These are phyloP conservation scores for Gillenia trifoliata DNA, from an alignment of 306 rosid species.

Conservation along the genomic window DNA sequence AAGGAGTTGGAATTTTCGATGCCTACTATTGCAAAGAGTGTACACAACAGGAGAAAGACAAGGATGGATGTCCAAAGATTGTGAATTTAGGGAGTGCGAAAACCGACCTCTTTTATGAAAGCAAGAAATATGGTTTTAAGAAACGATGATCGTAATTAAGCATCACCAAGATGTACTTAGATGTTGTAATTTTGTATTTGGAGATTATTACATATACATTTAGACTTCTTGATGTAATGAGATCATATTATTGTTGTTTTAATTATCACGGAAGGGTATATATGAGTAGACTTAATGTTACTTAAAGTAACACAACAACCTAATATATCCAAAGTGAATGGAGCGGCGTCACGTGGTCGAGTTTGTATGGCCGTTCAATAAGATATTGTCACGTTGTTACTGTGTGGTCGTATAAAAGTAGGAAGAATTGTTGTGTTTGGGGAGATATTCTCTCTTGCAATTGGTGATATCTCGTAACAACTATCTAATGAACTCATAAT, in stretches of 20 bases:
- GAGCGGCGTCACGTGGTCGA: background rate
- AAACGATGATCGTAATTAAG: conserved; percentile 51
- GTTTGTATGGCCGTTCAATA: background rate
- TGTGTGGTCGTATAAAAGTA: background rate
- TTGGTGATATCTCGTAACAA: background rate
- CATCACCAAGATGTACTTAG: background rate
- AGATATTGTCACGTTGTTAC: background rate
- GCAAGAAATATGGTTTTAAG: conserved; percentile 92
- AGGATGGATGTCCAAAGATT: conserved; percentile 94
- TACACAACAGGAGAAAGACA: conserved; percentile 91
- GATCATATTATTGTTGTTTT: no score
- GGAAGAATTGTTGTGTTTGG: background rate
- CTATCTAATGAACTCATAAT: no score
- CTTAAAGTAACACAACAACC: no score
- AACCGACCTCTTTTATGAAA: conserved; percentile 78
- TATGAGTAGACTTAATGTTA: no score
- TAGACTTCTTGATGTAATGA: background rate
- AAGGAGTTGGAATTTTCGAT: conserved; percentile 90
- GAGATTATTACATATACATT: background rate
- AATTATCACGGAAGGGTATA: no score
- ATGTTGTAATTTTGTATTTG: background rate
- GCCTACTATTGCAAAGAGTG: conserved; percentile 97
- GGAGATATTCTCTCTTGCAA: no score
- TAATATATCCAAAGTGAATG: background rate
- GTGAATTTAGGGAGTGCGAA: conserved; percentile 86